Evolutionary conservation across 192 early-diverging fungal species (phyloP), one percentile per base, ranked within the genome.

Genomic region (Ramicandelaber brevisporus): DNA sequence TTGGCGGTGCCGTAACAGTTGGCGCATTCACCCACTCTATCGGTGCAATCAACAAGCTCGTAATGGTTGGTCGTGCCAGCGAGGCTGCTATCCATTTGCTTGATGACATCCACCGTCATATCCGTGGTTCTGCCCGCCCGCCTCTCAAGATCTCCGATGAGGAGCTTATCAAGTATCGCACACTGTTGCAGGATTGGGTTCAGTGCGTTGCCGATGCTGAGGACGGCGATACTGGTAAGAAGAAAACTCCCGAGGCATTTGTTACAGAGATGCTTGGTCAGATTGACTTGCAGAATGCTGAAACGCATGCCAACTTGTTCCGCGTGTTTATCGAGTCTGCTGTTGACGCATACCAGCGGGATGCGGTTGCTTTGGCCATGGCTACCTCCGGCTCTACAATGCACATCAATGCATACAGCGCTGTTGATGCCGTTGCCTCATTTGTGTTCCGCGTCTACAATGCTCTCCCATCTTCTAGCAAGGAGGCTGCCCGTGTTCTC

Each of bases 361-460:
- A 57, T 46, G 59, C 61, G 31, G 31, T 50, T 14, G 30, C 38
- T 1, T 26, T 20, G 4, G 7, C 21, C 7, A 20, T 23, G 16
- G 50, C 50, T 31, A 60, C 59, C n/a, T 19, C 48, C 11, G 33
- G 42, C 16, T 54, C 59, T 7, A 39, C 48, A n/a, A n/a, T n/a
- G n/a, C n/a, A n/a, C n/a, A n/a, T n/a, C 4, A 40, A 55, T 0
- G 55, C 64, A 3, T 84, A 77, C 52, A 71, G 80, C 31, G 75
- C 81, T 1, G 71, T 90, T 2, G 89, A 98, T 44, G 89, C 93
- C 3, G 81, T 92, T 35, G 77, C 85, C 1, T 73, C 74, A 25
- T 48, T 98, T 14, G 69, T 87, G 10, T 70, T 95, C 3, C 57
- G 73, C 8, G 43, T 90, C 20, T 62, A 80, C 25, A 73, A 79